phyloP scores from a whole-genome alignment of 73 alveolate species.

The Paramecium tetraurelia region DNA sequence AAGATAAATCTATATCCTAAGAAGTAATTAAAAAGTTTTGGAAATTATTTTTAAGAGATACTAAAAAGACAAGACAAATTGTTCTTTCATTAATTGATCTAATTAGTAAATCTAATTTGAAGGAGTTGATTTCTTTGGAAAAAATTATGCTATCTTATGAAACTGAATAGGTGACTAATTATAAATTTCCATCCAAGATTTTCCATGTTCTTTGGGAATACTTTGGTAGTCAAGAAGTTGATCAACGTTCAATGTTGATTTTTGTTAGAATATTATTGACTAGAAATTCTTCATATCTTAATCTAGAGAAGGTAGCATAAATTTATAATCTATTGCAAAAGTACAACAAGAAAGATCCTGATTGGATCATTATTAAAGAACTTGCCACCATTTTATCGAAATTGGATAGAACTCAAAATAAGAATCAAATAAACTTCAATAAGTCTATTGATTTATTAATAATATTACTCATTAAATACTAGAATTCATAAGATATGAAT shows the following conservation, averaged over 20 bases:
- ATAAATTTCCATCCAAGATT: background rate
- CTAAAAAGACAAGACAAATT: background rate
- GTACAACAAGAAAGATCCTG: background rate
- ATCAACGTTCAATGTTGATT: background rate
- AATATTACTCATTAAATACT: background rate
- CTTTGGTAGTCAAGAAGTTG: background rate
- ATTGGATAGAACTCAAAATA: background rate
- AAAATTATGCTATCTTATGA: background rate
- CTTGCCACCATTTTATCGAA: background rate
- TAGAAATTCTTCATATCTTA: background rate
- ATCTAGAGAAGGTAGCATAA: background rate
- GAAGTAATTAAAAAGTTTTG: conserved; percentile 21
- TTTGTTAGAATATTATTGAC: background rate
- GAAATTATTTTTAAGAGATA: conserved; percentile 2
- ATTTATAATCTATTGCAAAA: background rate
- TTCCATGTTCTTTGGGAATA: background rate
- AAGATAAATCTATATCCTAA: background rate
- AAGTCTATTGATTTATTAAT: background rate
- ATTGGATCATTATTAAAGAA: conserved; percentile 6
- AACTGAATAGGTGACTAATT: background rate
- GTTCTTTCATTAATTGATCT: background rate
- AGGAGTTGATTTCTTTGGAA: background rate
- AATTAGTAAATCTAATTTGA: background rate
- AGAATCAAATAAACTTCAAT: background rate
- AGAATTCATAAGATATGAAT: background rate